Evolutionary conservation across 139 green algal genomes (phyloP).

Genomic region (Coccomyxa sp.): DNA sequence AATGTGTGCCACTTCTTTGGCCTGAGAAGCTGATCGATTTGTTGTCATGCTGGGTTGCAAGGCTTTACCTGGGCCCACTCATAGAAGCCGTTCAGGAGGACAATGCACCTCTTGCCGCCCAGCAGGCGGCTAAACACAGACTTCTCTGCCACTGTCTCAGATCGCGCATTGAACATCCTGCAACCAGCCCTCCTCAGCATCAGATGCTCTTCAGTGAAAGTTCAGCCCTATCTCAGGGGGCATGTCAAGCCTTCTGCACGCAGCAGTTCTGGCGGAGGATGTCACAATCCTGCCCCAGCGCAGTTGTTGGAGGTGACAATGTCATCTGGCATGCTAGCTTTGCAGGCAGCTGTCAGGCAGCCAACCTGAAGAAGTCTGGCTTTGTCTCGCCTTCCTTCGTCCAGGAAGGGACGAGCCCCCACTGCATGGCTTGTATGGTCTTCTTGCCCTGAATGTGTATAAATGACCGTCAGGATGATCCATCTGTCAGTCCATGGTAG

Average conservation of each 20-base stretch:
- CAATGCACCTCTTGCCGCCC: conserved; percentile 48
- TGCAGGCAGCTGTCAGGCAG: no score
- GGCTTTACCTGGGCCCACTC: conserved; percentile 65
- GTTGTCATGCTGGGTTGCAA: neutral
- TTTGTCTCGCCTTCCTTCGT: conserved; percentile 51
- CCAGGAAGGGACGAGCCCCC: conserved; percentile 76
- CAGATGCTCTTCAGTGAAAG: no score
- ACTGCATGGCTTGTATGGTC: conserved; percentile 61
- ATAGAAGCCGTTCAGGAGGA: conserved; percentile 77
- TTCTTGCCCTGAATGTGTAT: neutral
- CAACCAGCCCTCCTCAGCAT: no score
- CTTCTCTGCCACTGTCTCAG: conserved; percentile 58
- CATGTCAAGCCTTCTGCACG: no score
- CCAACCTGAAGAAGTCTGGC: conserved; percentile 55
- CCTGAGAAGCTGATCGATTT: neutral
- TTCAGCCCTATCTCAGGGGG: no score
- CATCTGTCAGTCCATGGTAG: neutral
- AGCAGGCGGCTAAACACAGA: conserved; percentile 61
- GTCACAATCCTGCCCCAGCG: no score
- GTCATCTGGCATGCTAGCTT: no score
- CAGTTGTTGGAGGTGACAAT: no score
- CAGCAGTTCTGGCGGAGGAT: no score
- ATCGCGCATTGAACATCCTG: conserved; percentile 64
- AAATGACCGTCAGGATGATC: neutral
- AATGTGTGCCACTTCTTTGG: neutral